Evolutionary conservation across 2,329 filamentous ascomycete genomes (phyloP).

Genomic region (Trichoderma sp.): DNA sequence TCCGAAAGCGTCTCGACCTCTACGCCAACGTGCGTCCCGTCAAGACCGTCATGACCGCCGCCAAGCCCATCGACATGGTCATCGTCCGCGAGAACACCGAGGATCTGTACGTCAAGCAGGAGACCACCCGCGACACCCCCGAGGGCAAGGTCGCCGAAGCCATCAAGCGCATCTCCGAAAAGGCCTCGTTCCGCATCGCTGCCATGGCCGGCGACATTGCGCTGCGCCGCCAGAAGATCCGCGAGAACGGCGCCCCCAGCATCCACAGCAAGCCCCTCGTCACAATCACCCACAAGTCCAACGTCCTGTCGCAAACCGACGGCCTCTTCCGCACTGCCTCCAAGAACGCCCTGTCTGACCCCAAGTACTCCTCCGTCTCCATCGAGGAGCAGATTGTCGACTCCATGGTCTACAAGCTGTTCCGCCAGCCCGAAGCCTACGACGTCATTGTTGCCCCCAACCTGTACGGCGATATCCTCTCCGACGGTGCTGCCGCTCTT

Average conservation of each 20-base stretch:
- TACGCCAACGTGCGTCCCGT: constrained; percentile 98
- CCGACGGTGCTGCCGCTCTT: constrained; percentile 90
- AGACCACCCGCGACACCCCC: constrained; percentile 75
- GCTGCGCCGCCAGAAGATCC: constrained; percentile 78
- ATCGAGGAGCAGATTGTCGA: constrained; percentile 99
- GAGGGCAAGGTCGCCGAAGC: constrained; percentile 90
- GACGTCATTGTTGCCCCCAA: constrained; percentile 95
- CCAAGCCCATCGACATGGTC: constrained; percentile 84
- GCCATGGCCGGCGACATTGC: constrained; percentile 95
- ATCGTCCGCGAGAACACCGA: constrained; percentile 99
- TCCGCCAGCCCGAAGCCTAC: constrained; percentile 92
- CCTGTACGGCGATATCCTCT: constrained; percentile 94
- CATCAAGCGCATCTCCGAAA: constrained; percentile 93
- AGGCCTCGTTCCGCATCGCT: constrained; percentile 81
- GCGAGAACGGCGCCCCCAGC: constrained; percentile 53
- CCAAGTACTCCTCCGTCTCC: constrained; percentile 93
- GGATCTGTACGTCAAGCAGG: constrained; percentile 97
- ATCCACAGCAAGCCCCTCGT: constrained; percentile 74
- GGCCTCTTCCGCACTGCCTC: constrained; percentile 87
- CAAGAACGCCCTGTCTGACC: constrained; percentile 79
- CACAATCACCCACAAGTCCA: constrained; percentile 98
- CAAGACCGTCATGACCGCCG: constrained; percentile 71
- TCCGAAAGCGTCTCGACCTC: constrained; percentile 91
- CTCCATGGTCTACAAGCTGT: constrained; percentile 99
- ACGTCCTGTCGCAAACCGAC: constrained; percentile 94